phyloP scores from a whole-genome alignment of 805 yeast genomes.

The Wickerhamomyces bovis region DNA sequence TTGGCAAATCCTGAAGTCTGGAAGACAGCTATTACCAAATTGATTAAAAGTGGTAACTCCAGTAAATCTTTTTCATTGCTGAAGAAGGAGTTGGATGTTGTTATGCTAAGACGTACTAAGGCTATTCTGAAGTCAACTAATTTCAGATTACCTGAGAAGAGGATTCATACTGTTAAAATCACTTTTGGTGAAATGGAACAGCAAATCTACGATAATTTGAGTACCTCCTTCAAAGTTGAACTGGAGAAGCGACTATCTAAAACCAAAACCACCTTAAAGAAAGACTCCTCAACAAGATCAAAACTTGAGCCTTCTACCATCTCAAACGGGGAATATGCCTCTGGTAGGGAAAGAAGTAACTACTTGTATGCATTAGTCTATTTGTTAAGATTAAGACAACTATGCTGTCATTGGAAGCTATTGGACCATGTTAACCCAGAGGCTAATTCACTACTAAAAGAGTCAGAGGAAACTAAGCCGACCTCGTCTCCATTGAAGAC shows the following conservation, averaged over 20 bases:
- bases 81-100: slow-evolving; percentile 21
- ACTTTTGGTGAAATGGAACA: slow-evolving; percentile 24
- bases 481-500: slow-evolving; percentile 6
- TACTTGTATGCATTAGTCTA: slow-evolving; percentile 25
- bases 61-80: slow-evolving; percentile 29
- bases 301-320: neutral
- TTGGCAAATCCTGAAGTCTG: slow-evolving; percentile 13
- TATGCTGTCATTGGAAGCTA: slow-evolving; percentile 30
- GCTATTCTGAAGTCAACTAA: slow-evolving; percentile 24
- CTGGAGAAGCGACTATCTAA: neutral
- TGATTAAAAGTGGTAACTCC: slow-evolving; percentile 33
- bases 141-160: slow-evolving; percentile 18
- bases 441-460: too few relatives aligned
- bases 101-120: slow-evolving; percentile 45
- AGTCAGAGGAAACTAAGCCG: neutral
- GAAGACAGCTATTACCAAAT: slow-evolving; percentile 31
- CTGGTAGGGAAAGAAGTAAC: neutral
- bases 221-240: neutral
- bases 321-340: neutral
- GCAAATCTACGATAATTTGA: slow-evolving; percentile 22
- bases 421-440: neutral
- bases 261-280: neutral
- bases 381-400: slow-evolving; percentile 32
- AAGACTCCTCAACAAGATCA: neutral
- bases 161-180: slow-evolving; percentile 14